A percentile compares a stretch with the other conserved stretches of the same genome.
These are phyloP conservation scores for Magnolia officinalis DNA, from an alignment of 164 flowering plant species.

Conservation along the genomic window DNA sequence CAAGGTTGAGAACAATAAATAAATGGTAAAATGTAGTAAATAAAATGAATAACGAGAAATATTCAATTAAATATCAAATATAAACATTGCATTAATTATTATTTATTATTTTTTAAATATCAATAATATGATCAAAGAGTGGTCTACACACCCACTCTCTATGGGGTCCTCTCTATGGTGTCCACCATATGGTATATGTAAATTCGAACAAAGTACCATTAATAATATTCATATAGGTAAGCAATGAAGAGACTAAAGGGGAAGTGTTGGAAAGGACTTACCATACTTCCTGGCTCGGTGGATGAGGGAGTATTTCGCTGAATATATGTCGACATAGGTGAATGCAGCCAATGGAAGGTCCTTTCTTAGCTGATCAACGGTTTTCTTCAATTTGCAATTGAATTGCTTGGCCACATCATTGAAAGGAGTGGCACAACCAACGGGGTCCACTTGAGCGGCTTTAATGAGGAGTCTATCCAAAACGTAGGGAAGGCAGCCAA, in stretches of 20 bases:
- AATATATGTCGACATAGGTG: conserved; percentile 52
- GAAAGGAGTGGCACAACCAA: conserved; percentile 42
- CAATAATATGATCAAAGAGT: too few species aligned
- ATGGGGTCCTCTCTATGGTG: too few species aligned
- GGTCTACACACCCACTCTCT: too few species aligned
- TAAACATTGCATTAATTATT: too few species aligned
- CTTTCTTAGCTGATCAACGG: conserved; percentile 32
- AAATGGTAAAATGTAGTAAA: neutral
- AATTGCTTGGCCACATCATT: conserved; percentile 45
- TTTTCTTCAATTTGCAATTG: conserved; percentile 35
- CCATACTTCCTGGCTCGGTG: conserved; percentile 39
- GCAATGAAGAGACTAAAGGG: too few species aligned
- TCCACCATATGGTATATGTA: too few species aligned
- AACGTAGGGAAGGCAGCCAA: conserved; percentile 48
- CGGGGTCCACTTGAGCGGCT: conserved; percentile 32
- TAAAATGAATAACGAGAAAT: neutral
- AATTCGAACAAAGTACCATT: too few species aligned
- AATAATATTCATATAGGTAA: too few species aligned
- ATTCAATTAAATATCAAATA: neutral
- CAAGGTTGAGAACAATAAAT: neutral
- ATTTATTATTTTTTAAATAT: too few species aligned
- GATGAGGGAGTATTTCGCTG: conserved; percentile 49
- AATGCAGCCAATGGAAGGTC: conserved; percentile 40
- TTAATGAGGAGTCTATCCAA: conserved; percentile 24
- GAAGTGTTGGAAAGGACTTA: conserved; percentile 7